Evolutionary conservation across 2,329 filamentous ascomycete genomes (phyloP).

Genomic region (Penicillium sp.): DNA sequence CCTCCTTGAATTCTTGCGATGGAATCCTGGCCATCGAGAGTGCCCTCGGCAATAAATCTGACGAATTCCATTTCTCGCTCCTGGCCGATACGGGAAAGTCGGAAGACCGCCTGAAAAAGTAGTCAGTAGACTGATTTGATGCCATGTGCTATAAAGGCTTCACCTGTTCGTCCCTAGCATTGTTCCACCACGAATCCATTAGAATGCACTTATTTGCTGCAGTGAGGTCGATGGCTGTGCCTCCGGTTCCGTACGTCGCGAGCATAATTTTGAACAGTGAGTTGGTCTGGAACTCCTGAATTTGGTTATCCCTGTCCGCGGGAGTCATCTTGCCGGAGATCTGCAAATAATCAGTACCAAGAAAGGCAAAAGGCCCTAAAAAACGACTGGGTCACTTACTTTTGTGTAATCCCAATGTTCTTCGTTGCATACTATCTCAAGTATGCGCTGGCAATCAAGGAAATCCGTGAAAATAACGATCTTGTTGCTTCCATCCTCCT

Average conservation of each 20-base stretch:
- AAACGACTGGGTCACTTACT: conserved; percentile 4
- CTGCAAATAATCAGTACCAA: conserved; percentile 8
- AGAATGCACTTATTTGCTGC: conserved; percentile 56
- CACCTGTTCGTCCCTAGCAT: conserved; percentile 56
- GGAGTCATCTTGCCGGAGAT: conserved; percentile 50
- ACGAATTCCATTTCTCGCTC: conserved; percentile 54
- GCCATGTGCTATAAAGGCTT: background rate
- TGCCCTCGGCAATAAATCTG: conserved; percentile 52
- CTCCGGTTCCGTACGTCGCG: conserved; percentile 54
- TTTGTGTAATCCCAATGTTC: conserved; percentile 38
- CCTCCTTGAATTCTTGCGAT: conserved; percentile 54
- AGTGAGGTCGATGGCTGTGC: conserved; percentile 56
- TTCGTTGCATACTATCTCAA: conserved; percentile 47
- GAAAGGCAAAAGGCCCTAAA: too few species aligned
- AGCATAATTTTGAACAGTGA: conserved; percentile 47
- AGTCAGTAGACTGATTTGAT: background rate
- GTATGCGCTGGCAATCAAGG: conserved; percentile 48
- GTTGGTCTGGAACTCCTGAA: conserved; percentile 45
- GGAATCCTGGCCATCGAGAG: conserved; percentile 10
- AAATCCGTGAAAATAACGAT: conserved; percentile 60
- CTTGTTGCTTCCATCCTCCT: conserved; percentile 47
- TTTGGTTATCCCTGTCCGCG: conserved; percentile 42
- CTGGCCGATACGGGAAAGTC: conserved; percentile 64
- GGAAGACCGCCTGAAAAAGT: conserved; percentile 45
- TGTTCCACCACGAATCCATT: conserved; percentile 60